Conservation (phyloP, 257 asterid species). For the Lithospermum erythrorhizon region DNA sequence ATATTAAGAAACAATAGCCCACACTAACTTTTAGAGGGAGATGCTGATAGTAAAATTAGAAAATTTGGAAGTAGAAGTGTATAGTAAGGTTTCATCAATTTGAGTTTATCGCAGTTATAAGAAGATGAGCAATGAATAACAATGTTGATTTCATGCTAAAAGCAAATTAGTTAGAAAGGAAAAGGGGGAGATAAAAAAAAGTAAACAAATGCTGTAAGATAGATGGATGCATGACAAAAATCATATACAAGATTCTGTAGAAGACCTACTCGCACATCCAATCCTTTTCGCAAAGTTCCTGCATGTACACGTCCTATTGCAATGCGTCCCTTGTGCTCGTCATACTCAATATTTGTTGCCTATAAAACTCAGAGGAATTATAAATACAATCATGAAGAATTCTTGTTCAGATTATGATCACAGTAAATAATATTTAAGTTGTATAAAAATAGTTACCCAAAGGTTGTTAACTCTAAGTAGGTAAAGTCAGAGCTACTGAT, state of each 20-base stretch:
- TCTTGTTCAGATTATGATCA: neutral
- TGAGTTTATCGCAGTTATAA: neutral
- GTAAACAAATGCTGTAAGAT: neutral
- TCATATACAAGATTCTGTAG: neutral
- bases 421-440: neutral
- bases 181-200: neutral
- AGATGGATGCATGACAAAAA: neutral
- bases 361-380: conserved; percentile 24
- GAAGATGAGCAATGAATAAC: neutral
- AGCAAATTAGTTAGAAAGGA: neutral
- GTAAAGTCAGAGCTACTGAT: no score
- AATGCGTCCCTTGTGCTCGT: conserved; percentile 95
- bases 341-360: conserved; percentile 96
- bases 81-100: no score
- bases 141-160: neutral
- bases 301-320: conserved; percentile 98
- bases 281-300: conserved; percentile 68
- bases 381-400: neutral
- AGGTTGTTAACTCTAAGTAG: neutral
- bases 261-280: conserved; percentile 82
- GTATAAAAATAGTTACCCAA: no score
- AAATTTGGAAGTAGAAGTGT: no score
- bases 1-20: no score
- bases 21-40: no score
- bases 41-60: no score